Percentiles rank a stretch among this genome's conserved stretches.
Conservation (phyloP, 768 basidiomycete species). For the Filobasidium floriforme region DNA sequence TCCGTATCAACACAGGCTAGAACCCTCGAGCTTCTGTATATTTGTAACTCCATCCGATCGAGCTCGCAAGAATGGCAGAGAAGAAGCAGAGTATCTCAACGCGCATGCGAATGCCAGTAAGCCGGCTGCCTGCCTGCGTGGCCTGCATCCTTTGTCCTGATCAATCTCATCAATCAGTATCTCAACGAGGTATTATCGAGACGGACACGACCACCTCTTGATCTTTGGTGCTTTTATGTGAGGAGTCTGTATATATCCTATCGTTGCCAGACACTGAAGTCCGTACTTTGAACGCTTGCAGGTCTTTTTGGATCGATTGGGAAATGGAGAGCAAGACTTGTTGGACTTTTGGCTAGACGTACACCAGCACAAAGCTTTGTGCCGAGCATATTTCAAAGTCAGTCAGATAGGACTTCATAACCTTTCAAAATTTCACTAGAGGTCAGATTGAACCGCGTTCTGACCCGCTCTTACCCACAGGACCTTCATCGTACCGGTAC, state of each 20-base stretch:
- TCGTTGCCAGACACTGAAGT: constrained; percentile 14
- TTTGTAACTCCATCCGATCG: background rate
- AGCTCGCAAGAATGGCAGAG: background rate
- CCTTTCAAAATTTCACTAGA: background rate
- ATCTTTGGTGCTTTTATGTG: constrained; percentile 95
- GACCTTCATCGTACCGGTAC: constrained; percentile 91
- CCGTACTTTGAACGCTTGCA: constrained; percentile 14
- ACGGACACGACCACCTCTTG: constrained; percentile 85
- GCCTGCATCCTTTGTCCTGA: background rate
- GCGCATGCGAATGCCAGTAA: background rate
- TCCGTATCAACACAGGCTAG: background rate
- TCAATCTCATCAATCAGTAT: background rate
- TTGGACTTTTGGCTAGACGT: constrained; percentile 99
- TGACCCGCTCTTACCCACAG: constrained; percentile 27
- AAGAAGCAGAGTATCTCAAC: background rate
- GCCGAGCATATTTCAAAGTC: constrained; percentile 90
- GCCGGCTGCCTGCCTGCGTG: background rate
- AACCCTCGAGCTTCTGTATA: background rate
- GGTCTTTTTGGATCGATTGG: constrained; percentile 3
- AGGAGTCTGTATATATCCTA: constrained; percentile 17
- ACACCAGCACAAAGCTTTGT: constrained; percentile 97
- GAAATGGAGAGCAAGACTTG: constrained; percentile 66
- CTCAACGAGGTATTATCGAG: constrained; percentile 71
- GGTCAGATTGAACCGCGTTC: background rate
- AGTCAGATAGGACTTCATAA: background rate